A percentile compares a stretch with the other conserved stretches of the same genome.
These are phyloP conservation scores for Syncephalastrum sp. DNA, from an alignment of 371 early-diverging fungal species.

Conservation along the genomic window DNA sequence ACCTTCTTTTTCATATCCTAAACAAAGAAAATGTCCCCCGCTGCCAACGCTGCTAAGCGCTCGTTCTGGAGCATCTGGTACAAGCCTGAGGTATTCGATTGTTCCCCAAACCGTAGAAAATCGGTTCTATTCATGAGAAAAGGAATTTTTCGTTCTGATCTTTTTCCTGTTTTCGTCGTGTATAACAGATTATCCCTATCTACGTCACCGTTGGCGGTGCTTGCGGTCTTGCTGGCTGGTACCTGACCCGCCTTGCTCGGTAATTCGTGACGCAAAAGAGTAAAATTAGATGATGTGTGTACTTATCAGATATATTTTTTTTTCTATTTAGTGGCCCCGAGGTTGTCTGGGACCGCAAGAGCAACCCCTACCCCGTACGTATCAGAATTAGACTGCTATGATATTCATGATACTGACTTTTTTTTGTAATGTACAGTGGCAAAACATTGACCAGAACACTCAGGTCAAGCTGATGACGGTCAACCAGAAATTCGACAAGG, in stretches of 20 bases:
- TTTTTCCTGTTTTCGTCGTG: too few relatives aligned
- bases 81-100: slow-evolving; percentile 31
- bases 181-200: slow-evolving; percentile 40
- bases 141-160: too few relatives aligned
- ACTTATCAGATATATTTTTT: neutral
- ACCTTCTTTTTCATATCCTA: slow-evolving; percentile 6
- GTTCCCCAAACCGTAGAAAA: too few relatives aligned
- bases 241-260: slow-evolving; percentile 47
- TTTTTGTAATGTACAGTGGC: slow-evolving; percentile 24
- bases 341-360: slow-evolving; percentile 52
- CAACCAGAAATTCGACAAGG: slow-evolving; percentile 55
- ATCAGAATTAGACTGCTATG: neutral
- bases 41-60: slow-evolving; percentile 46
- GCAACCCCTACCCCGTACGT: slow-evolving; percentile 52
- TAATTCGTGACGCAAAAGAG: slow-evolving; percentile 5
- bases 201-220: slow-evolving; percentile 49
- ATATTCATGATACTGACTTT: neutral
- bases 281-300: slow-evolving; percentile 5
- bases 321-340: slow-evolving; percentile 41
- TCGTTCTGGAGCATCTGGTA: slow-evolving; percentile 56
- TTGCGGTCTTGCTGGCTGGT: slow-evolving; percentile 47
- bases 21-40: slow-evolving; percentile 34
- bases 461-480: slow-evolving; percentile 54
- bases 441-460: slow-evolving; percentile 52
- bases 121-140: too few relatives aligned